A percentile compares a stretch with the other conserved stretches of the same genome.
phyloP scores from a whole-genome alignment of 805 yeast genomes.

The Metschnikowia baotianmanensis region DNA sequence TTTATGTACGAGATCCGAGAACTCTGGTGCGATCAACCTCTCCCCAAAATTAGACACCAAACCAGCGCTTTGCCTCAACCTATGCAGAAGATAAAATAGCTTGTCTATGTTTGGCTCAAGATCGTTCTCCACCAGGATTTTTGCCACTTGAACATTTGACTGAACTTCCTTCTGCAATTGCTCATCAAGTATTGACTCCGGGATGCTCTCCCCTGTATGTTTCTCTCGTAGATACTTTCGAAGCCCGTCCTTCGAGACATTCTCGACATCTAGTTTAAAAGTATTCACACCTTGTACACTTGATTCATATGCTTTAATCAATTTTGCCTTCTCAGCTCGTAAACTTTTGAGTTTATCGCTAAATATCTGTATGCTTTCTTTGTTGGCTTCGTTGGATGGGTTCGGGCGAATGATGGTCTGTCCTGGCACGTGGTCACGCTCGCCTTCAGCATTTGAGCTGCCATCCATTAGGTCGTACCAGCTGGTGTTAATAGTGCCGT shows the following conservation, averaged over 20 bases:
- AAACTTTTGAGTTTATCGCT: slow-evolving; percentile 43
- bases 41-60: slow-evolving; percentile 18
- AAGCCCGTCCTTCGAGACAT: slow-evolving; percentile 1
- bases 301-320: slow-evolving; percentile 37
- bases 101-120: slow-evolving; percentile 37
- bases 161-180: neutral
- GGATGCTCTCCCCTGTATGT: neutral
- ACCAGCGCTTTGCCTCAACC: slow-evolving; percentile 25
- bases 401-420: slow-evolving; percentile 49
- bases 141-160: slow-evolving; percentile 11
- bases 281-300: slow-evolving; percentile 1
- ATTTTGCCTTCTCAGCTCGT: slow-evolving; percentile 44
- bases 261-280: neutral
- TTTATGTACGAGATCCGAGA: slow-evolving; percentile 11
- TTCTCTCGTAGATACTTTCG: slow-evolving; percentile 4
- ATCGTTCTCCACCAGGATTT: slow-evolving; percentile 16
- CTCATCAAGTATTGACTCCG: slow-evolving; percentile 1
- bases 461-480: slow-evolving; percentile 58
- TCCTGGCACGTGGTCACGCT: slow-evolving; percentile 22
- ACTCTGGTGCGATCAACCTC: slow-evolving; percentile 10
- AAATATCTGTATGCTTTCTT: slow-evolving; percentile 45
- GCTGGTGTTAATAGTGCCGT: slow-evolving; percentile 60
- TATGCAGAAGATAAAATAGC: slow-evolving; percentile 33
- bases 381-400: slow-evolving; percentile 55
- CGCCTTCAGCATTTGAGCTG: slow-evolving; percentile 22